These are phyloP conservation scores for Xylaria sp. DNA, from an alignment of 2,329 filamentous ascomycete genomes.

Conservation along the genomic window DNA sequence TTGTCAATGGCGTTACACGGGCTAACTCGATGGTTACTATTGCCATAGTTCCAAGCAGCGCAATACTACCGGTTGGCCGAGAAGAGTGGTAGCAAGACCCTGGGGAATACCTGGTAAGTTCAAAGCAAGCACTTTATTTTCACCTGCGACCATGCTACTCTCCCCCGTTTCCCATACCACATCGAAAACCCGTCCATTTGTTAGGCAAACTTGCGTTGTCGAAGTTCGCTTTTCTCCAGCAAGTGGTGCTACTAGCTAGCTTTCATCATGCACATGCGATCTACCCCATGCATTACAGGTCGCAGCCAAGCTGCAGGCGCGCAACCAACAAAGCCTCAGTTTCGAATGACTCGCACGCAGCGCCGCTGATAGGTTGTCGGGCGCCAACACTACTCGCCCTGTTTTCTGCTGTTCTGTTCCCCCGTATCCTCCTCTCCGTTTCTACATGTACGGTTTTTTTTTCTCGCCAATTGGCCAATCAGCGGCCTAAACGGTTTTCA, in stretches of 20 bases:
- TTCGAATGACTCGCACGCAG: constrained; percentile 27
- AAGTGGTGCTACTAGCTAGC: too few relatives aligned
- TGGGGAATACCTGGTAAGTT: constrained; percentile 96
- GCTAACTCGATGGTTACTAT: constrained; percentile 60
- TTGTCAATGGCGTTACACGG: constrained; percentile 49
- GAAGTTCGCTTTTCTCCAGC: constrained; percentile 20
- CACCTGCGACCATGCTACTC: constrained; percentile 15
- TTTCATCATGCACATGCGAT: constrained; percentile 28
- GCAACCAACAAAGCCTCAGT: constrained; percentile 35
- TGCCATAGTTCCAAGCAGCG: constrained; percentile 79
- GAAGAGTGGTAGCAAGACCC: constrained; percentile 82
- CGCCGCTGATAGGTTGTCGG: constrained; percentile 44
- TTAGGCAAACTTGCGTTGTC: constrained; percentile 18
- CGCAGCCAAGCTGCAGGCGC: constrained; percentile 31
- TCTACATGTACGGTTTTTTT: constrained; percentile 23
- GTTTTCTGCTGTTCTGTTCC: constrained; percentile 34
- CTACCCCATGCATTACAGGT: constrained; percentile 35
- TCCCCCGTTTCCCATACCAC: constrained; percentile 8
- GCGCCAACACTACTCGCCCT: constrained; percentile 35
- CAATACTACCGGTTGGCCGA: constrained; percentile 93
- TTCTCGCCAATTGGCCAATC: constrained; percentile 28
- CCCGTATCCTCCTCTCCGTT: constrained; percentile 27
- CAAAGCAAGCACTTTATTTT: constrained; percentile 33
- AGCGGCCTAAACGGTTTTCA: constrained; percentile 25
- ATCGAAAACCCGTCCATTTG: neutral